Evolutionary conservation across 768 basidiomycete species (phyloP).

Genomic region (Tylopilus vinaceipallidus): DNA sequence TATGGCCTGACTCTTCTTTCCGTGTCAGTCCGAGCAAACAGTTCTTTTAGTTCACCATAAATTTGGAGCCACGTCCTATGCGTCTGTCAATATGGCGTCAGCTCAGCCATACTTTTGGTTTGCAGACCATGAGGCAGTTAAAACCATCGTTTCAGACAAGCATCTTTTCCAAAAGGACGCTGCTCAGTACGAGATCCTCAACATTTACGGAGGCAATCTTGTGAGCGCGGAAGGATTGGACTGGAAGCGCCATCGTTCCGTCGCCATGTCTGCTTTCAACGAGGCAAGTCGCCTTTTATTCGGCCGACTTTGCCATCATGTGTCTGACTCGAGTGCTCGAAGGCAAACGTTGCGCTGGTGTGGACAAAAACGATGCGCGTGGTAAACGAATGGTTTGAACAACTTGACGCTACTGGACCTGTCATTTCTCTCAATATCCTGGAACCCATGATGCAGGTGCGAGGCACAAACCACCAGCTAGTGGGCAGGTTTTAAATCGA

Average conservation of each 20-base stretch:
- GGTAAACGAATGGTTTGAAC: conserved; percentile 41
- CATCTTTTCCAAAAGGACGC: conserved; percentile 41
- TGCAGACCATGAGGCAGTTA: conserved; percentile 43
- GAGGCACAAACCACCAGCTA: neutral
- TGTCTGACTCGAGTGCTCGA: neutral
- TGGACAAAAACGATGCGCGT: conserved; percentile 45
- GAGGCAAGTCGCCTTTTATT: conserved; percentile 33
- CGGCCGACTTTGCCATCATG: neutral
- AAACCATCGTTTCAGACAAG: conserved; percentile 33
- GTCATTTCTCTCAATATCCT: conserved; percentile 22
- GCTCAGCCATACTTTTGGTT: conserved; percentile 39
- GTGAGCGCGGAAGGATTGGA: conserved; percentile 41
- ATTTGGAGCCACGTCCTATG: conserved; percentile 39
- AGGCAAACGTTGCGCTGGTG: conserved; percentile 49
- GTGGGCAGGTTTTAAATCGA: neutral
- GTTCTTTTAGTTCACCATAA: conserved; percentile 34
- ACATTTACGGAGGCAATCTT: conserved; percentile 47
- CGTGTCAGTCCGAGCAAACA: neutral
- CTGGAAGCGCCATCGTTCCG: conserved; percentile 47
- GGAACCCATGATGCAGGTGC: conserved; percentile 14
- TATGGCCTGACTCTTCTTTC: conserved; percentile 17
- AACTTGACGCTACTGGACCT: conserved; percentile 28
- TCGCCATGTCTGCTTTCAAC: conserved; percentile 49
- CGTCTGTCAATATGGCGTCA: conserved; percentile 33
- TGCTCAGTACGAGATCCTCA: conserved; percentile 39